Percentiles rank a stretch among this genome's conserved stretches.
These are phyloP conservation scores for Ormosia semicastrata DNA, from an alignment of 306 rosid species.

Conservation along the genomic window DNA sequence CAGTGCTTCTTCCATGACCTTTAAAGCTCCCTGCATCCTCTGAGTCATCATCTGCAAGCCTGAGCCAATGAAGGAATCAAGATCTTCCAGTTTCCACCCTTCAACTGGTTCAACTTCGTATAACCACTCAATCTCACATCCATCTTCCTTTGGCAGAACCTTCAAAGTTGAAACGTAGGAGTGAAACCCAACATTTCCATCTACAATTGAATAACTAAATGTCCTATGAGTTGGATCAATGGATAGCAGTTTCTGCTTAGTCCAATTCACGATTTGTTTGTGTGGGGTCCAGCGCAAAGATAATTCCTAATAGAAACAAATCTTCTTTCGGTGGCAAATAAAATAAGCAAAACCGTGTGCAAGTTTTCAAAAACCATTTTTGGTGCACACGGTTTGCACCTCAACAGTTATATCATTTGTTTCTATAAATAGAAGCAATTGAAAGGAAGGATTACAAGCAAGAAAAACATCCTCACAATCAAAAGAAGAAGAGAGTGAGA, in stretches of 20 bases:
- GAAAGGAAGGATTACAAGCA: too few species aligned
- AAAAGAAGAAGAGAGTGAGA: too few species aligned
- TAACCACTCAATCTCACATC: conserved; percentile 49
- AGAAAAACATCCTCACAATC: too few species aligned
- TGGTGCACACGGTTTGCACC: too few species aligned
- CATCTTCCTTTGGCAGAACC: conserved; percentile 28
- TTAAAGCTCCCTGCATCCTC: conserved; percentile 51
- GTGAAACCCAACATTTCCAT: conserved; percentile 59
- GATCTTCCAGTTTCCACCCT: conserved; percentile 50
- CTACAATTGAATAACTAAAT: conserved; percentile 37
- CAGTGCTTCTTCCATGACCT: conserved; percentile 32
- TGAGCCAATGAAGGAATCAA: conserved; percentile 36
- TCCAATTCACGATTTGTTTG: conserved; percentile 42
- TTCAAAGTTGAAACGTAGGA: conserved; percentile 38
- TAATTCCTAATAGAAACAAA: too few species aligned
- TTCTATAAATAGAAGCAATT: too few species aligned
- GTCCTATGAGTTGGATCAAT: conserved; percentile 32
- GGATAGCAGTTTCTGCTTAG: conserved; percentile 52
- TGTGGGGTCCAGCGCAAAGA: too few species aligned
- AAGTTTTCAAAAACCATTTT: too few species aligned
- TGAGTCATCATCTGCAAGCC: conserved; percentile 56
- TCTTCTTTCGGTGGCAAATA: too few species aligned
- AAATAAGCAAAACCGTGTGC: too few species aligned
- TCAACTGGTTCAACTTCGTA: conserved; percentile 59
- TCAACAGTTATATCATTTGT: too few species aligned